phyloP scores from a whole-genome alignment of 2,329 filamentous ascomycete species.

The Ceratocystis colombiana region DNA sequence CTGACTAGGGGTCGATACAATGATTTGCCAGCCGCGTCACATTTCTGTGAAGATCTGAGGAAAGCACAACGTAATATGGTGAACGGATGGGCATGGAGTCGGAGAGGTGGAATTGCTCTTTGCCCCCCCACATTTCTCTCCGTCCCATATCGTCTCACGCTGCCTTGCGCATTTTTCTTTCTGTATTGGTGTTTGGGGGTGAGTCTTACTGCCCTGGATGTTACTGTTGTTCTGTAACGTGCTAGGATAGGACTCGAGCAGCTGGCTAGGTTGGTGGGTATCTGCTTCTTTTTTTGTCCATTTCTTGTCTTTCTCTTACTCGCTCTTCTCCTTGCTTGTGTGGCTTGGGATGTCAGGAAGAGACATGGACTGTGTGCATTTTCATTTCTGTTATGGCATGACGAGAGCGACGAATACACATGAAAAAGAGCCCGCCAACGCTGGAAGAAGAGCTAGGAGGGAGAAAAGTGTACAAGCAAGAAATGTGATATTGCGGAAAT shows the following conservation, averaged over 20 bases:
- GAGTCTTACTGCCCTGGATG: too few relatives aligned
- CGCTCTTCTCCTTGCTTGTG: background rate
- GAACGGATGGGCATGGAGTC: background rate
- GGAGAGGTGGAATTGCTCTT: too few relatives aligned
- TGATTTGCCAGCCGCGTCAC: conserved; percentile 18
- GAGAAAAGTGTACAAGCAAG: too few relatives aligned
- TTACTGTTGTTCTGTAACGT: too few relatives aligned
- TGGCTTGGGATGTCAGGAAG: background rate
- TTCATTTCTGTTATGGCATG: background rate
- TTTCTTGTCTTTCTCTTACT: background rate
- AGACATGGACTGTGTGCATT: background rate
- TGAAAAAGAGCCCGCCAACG: too few relatives aligned
- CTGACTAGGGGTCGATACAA: conserved; percentile 37
- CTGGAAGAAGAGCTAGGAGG: too few relatives aligned
- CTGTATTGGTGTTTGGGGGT: background rate
- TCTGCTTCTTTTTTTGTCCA: background rate
- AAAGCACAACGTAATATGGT: background rate
- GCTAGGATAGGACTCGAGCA: too few relatives aligned
- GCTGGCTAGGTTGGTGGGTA: background rate
- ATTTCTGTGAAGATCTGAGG: conserved; percentile 12
- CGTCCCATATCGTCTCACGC: background rate
- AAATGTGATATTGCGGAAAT: too few relatives aligned
- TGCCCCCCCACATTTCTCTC: background rate
- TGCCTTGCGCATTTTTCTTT: background rate
- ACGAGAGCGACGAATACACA: background rate